Evolutionary conservation across 306 rosid genomes (phyloP).

Genomic region (Lithocarpus polystachyus): DNA sequence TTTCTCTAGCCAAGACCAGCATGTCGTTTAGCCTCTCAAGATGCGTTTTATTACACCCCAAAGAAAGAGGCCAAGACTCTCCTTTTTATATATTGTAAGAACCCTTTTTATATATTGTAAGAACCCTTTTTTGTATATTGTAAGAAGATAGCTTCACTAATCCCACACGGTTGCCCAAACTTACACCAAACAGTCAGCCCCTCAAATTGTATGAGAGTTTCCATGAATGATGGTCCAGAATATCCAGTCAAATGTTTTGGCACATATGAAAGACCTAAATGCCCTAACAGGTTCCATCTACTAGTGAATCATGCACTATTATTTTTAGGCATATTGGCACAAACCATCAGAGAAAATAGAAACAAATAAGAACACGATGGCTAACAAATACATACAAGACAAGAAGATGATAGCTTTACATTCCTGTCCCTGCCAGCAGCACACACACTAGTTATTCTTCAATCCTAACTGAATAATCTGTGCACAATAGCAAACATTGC

Average conservation of each 20-base stretch:
- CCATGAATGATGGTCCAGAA: neutral
- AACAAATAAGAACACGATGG: neutral
- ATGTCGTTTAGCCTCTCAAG: no score
- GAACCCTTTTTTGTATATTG: neutral
- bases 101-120: neutral
- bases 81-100: neutral
- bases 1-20: no score
- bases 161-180: neutral
- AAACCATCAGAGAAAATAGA: neutral
- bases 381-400: constrained; percentile 61
- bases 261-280: neutral
- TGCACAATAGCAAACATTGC: constrained; percentile 22
- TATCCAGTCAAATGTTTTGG: neutral
- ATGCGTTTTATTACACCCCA: no score
- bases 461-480: constrained; percentile 78
- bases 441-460: constrained; percentile 70
- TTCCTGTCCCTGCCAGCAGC: constrained; percentile 72
- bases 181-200: no score
- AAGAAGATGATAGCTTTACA: constrained; percentile 87
- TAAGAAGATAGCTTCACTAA: neutral
- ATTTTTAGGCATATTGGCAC: neutral
- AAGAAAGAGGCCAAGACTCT: no score
- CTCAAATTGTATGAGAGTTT: neutral
- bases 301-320: neutral
- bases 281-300: neutral